Base-by-base conservation (phyloP, 441 rosid species). In the Jatropha podagrica region DNA sequence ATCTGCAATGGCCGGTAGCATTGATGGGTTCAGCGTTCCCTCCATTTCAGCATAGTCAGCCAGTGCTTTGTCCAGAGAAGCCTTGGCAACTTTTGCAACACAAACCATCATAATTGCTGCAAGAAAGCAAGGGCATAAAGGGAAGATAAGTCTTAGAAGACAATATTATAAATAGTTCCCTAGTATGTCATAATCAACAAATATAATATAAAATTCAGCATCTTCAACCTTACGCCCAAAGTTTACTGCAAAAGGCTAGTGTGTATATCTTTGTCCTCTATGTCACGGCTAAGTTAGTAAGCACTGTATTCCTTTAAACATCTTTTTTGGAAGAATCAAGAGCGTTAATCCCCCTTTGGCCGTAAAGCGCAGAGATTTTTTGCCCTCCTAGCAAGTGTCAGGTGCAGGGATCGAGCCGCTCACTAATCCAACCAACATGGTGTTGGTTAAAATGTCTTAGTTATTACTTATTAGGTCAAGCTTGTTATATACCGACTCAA, bases 41-140 rank as follows among this genome's bases (percentile, higher is more conserved):
- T 59, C 63, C 32, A 26, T 59, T 12, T 61, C 65, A 32, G 40
- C 65, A 9, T 37, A 4, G 3, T 61, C 65, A 32, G 65, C 41
- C 65, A 61, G 17, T 13, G 65, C 42, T 61, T 61, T 61, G 8
- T 61, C 65, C 65, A 61, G 37, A 61, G 65, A 32, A 61, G 65
- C 14, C 42, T 61, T 61, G 6, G 65, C 65, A 10, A 32, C 65
- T 61, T 61, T 61, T 14, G n/a, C 40, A 61, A 61, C 42, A 20
- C 65, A 61, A 61, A 14, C 4, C 65, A 61, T 61, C 65, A 61
- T 32, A 32, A 61, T 15, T 8, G 27, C 65, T 61, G 42, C 42
- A 61, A 14, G 18, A 6, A 27, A 61, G 5, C 63, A 20, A 20
- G 61, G 32, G 9, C 26, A 58, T 5, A 58, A 20, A 20, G 1